Conservation (phyloP, 1,139 yeast genomes). For the Suhomyces choctaworum region DNA sequence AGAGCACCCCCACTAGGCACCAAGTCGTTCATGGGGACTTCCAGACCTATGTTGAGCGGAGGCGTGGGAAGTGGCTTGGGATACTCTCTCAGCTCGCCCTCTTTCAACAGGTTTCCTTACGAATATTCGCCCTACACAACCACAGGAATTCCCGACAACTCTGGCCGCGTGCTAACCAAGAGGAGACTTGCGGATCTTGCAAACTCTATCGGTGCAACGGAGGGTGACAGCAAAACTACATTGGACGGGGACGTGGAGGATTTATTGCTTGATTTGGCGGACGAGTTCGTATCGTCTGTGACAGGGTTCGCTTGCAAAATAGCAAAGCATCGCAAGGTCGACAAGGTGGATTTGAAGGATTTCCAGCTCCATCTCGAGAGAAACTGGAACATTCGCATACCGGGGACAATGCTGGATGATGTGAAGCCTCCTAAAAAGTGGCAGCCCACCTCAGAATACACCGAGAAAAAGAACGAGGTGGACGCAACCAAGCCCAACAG, state of each 20-base stretch:
- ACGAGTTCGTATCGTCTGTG: slow-evolving; percentile 88
- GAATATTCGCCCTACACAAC: slow-evolving; percentile 31
- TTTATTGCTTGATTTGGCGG: slow-evolving; percentile 84
- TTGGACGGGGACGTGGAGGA: slow-evolving; percentile 97
- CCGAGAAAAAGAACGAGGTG: slow-evolving; percentile 12
- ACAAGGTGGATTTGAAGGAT: slow-evolving; percentile 81
- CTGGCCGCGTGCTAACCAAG: slow-evolving; percentile 84
- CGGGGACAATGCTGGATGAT: slow-evolving; percentile 91
- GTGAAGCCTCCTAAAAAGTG: slow-evolving; percentile 81
- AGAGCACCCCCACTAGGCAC: slow-evolving; percentile 8
- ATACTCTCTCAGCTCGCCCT: slow-evolving; percentile 11
- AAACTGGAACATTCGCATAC: slow-evolving; percentile 92
- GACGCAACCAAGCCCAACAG: slow-evolving; percentile 11
- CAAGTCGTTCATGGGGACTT: slow-evolving; percentile 5
- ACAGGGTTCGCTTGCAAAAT: slow-evolving; percentile 90
- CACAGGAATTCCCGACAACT: slow-evolving; percentile 44
- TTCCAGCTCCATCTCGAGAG: slow-evolving; percentile 89
- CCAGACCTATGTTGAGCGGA: slow-evolving; percentile 7
- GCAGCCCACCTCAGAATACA: slow-evolving; percentile 70
- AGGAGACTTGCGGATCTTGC: slow-evolving; percentile 85
- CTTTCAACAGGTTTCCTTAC: slow-evolving; percentile 11
- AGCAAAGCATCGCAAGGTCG: slow-evolving; percentile 92
- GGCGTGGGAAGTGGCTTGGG: slow-evolving; percentile 10
- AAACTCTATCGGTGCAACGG: slow-evolving; percentile 76
- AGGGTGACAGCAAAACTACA: slow-evolving; percentile 85